Percentiles rank a stretch among this genome's conserved stretches.
Evolutionary conservation across 345 rosid species (phyloP).

Genomic region (Melaleuca alternifolia): DNA sequence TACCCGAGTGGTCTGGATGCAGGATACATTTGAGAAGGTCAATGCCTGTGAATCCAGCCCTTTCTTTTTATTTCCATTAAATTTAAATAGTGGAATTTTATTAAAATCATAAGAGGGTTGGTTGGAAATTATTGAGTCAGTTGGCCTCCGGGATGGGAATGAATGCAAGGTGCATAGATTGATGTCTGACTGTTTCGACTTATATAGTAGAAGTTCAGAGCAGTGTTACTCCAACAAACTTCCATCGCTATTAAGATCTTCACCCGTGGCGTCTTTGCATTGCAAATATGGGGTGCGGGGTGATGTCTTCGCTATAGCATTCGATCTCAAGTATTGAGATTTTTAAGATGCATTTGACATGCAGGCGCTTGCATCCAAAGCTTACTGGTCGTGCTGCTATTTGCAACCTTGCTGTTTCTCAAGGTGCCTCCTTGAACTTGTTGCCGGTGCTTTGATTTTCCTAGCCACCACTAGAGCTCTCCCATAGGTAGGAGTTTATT

Average conservation of each 20-base stretch:
- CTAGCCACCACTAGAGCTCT: not conserved
- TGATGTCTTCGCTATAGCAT: not conserved
- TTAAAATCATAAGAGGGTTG: not conserved
- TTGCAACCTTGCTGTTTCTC: constrained; percentile 5
- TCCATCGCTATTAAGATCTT: not conserved
- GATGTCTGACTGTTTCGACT: not conserved
- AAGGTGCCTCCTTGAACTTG: constrained; percentile 5
- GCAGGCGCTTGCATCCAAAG: constrained; percentile 5
- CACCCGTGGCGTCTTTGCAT: not conserved
- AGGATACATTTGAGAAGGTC: not conserved
- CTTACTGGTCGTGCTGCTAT: not conserved
- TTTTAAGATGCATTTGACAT: not conserved
- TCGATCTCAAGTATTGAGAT: not conserved
- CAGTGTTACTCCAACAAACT: not conserved
- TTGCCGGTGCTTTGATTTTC: not conserved
- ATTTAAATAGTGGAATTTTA: not conserved
- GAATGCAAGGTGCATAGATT: not conserved
- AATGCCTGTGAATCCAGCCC: not conserved
- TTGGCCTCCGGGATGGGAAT: not conserved
- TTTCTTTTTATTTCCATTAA: not conserved
- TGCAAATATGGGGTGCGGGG: not conserved
- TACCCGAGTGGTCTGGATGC: not conserved
- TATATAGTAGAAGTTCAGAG: not conserved
- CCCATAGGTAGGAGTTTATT: not conserved
- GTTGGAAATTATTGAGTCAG: not conserved